phyloP scores from a whole-genome alignment of 108 stramenopile genomes.

The Nitzschia sp. region DNA sequence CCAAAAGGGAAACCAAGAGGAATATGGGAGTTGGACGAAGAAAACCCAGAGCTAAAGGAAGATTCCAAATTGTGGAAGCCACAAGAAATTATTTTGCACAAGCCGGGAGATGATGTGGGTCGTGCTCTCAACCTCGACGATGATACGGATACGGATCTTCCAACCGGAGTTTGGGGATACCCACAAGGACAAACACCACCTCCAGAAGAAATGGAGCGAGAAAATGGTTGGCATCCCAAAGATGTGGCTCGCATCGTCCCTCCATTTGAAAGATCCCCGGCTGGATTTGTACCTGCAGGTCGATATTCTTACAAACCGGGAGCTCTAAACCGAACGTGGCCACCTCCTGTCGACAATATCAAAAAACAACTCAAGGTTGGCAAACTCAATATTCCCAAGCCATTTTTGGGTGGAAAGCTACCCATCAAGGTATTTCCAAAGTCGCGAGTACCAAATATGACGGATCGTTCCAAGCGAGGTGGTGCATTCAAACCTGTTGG shows the following conservation, averaged over 20 bases:
- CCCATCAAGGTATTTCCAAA: constrained; percentile 20
- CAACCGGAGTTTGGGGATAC: constrained; percentile 15
- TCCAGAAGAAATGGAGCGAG: not conserved
- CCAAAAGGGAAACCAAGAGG: not conserved
- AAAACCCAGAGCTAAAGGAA: not conserved
- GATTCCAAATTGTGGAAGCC: constrained; percentile 10
- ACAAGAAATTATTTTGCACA: constrained; percentile 9
- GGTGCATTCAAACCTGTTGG: constrained; percentile 10
- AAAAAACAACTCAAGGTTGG: constrained; percentile 16
- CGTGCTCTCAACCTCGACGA: not conserved
- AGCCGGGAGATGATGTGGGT: not conserved
- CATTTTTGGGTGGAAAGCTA: constrained; percentile 8
- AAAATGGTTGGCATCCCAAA: constrained; percentile 1
- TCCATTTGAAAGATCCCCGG: not conserved
- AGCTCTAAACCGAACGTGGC: not conserved
- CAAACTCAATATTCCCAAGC: constrained; percentile 17
- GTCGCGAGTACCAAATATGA: not conserved
- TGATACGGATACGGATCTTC: not conserved
- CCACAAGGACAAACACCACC: constrained; percentile 9
- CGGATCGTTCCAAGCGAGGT: not conserved
- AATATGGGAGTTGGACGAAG: constrained; percentile 4
- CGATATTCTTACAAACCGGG: constrained; percentile 15
- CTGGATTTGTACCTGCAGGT: constrained; percentile 13
- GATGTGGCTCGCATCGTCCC: constrained; percentile 4
- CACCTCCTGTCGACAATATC: constrained; percentile 10